Evolutionary conservation across 306 rosid genomes (phyloP).

Genomic region (Ziziphus jujuba): DNA sequence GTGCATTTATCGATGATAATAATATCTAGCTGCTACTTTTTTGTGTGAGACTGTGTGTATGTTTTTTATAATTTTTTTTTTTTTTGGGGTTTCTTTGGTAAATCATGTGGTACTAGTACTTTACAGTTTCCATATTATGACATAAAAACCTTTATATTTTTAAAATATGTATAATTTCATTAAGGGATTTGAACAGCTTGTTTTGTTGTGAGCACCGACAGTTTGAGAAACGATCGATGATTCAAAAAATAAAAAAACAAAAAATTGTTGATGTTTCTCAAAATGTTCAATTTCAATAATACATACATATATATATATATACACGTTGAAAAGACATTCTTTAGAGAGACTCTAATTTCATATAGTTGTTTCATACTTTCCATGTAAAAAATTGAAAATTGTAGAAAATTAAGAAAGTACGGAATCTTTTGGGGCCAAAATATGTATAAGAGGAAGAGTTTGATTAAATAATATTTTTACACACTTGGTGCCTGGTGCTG

Average conservation of each 20-base stretch:
- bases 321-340: constrained; percentile 22
- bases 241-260: no score
- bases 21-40: background rate
- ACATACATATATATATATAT: background rate
- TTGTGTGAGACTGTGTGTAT: no score
- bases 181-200: constrained; percentile 23
- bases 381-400: background rate
- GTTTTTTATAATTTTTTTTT: no score
- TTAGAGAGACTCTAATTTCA: constrained; percentile 3
- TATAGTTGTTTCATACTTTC: constrained; percentile 8
- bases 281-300: no score
- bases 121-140: constrained; percentile 2
- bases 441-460: no score
- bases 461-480: no score
- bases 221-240: constrained; percentile 20
- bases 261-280: no score
- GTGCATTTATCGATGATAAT: constrained; percentile 14
- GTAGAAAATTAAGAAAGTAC: background rate
- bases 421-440: background rate
- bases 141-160: constrained; percentile 3
- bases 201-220: constrained; percentile 60
- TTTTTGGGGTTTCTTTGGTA: background rate
- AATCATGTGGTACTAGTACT: constrained; percentile 24
- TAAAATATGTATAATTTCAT: constrained; percentile 7
- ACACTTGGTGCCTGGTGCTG: no score